These are phyloP conservation scores for Paramecium sexaurelia DNA, from an alignment of 73 alveolate species.

Conservation along the genomic window DNA sequence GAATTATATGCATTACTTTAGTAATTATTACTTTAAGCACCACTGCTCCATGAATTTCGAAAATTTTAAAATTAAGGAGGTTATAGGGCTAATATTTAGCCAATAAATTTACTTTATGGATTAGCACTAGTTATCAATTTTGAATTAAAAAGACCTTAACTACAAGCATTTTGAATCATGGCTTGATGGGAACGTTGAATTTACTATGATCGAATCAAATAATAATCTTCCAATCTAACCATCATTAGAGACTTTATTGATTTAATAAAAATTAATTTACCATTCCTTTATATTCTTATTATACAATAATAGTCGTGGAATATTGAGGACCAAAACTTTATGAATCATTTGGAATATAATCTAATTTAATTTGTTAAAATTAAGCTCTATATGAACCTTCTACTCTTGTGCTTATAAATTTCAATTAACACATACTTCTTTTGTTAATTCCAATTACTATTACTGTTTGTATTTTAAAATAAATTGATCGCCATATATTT, in stretches of 20 bases:
- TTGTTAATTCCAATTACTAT: background rate
- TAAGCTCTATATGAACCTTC: conserved; percentile 49
- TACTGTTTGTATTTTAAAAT: background rate
- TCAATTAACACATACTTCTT: background rate
- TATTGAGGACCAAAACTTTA: background rate
- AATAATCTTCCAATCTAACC: conserved; percentile 49
- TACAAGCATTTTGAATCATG: background rate
- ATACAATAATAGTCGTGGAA: background rate
- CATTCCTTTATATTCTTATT: conserved; percentile 39
- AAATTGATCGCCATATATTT: background rate
- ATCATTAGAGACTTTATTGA: background rate
- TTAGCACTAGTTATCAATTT: background rate
- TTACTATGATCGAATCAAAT: background rate
- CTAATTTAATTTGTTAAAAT: background rate
- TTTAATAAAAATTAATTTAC: background rate
- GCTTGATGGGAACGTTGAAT: background rate
- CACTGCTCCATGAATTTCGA: background rate
- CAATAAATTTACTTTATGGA: background rate
- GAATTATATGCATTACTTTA: background rate
- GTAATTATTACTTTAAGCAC: background rate
- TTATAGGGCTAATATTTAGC: background rate
- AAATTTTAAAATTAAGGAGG: conserved; percentile 12
- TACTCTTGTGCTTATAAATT: background rate
- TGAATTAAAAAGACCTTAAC: background rate
- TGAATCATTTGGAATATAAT: background rate